These are phyloP conservation scores for Colletotrichum camelliae DNA, from an alignment of 2,329 filamentous ascomycete species.

Conservation along the genomic window DNA sequence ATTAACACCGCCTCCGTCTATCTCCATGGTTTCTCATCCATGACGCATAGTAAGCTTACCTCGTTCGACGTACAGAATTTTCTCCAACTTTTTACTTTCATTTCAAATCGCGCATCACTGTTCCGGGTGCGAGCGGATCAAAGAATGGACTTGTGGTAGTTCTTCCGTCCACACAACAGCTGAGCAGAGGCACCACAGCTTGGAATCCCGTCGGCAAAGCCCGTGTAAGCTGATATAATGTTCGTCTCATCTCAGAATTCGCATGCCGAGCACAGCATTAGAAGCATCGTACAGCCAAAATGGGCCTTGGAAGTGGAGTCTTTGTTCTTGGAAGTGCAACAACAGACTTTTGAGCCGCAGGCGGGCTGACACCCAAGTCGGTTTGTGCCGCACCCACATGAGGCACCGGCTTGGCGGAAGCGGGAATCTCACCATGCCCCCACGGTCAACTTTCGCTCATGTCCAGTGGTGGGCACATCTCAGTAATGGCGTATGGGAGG, in stretches of 20 bases:
- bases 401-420: not conserved
- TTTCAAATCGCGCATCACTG: not conserved
- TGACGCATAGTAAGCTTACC: not conserved
- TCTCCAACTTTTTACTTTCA: not conserved
- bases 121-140: not conserved
- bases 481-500: not conserved
- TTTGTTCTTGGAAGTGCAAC: not conserved
- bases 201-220: not conserved
- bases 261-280: not conserved
- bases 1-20: not conserved
- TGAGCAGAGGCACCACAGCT: not conserved
- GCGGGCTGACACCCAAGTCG: not conserved
- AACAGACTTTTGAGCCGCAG: not conserved
- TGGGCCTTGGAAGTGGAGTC: not conserved
- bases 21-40: not conserved
- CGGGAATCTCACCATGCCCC: not conserved
- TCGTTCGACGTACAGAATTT: not conserved
- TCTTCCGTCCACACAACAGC: not conserved
- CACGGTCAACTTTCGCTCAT: not conserved
- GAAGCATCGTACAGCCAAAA: not conserved
- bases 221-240: not conserved
- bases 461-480: not conserved
- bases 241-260: not conserved
- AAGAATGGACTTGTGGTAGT: not conserved
- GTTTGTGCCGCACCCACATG: not conserved